A percentile compares a stretch with the other conserved stretches of the same genome.
phyloP scores from a whole-genome alignment of 2,329 filamentous ascomycete species.

The Xylariomycetidae sp. region DNA sequence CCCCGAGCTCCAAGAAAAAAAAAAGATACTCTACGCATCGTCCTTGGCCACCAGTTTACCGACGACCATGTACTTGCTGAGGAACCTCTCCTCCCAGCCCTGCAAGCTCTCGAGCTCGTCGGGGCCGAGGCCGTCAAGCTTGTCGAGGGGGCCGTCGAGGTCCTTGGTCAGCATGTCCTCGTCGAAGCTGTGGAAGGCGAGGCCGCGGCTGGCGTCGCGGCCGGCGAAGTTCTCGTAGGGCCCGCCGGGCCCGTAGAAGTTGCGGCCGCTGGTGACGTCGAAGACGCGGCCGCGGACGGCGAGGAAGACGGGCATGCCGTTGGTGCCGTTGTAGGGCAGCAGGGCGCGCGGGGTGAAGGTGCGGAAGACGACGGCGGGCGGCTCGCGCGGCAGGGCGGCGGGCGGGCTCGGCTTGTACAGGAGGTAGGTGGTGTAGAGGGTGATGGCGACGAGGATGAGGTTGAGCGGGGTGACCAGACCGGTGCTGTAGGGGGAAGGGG shows the following conservation, averaged over 20 bases:
- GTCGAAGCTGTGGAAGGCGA: conserved; percentile 91
- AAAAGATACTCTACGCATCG: conserved; percentile 20
- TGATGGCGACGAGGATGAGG: conserved; percentile 50
- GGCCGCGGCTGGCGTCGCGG: conserved; percentile 79
- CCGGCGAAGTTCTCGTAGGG: conserved; percentile 97
- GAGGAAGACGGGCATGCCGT: conserved; percentile 74
- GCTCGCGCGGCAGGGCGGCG: conserved; percentile 43
- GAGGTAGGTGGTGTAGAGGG: conserved; percentile 55
- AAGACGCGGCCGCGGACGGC: conserved; percentile 90
- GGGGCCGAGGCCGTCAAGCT: conserved; percentile 62
- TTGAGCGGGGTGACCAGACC: conserved; percentile 59
- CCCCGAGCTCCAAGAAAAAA: too few relatives aligned
- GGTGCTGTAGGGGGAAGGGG: conserved; percentile 31
- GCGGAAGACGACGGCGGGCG: conserved; percentile 57
- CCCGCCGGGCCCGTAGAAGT: conserved; percentile 94
- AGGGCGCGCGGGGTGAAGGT: conserved; percentile 75
- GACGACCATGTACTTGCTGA: conserved; percentile 92
- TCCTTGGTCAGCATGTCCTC: conserved; percentile 92
- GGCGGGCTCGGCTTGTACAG: conserved; percentile 47
- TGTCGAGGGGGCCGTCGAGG: conserved; percentile 76
- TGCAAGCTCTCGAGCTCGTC: conserved; percentile 79
- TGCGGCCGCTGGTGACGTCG: conserved; percentile 79
- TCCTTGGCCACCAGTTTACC: conserved; percentile 65
- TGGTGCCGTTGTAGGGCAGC: conserved; percentile 76
- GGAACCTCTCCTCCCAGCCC: conserved; percentile 92